Percentiles rank a stretch among this genome's conserved stretches.
Evolutionary conservation across 2,329 filamentous ascomycete species (phyloP).

Genomic region (Stachybotrys echinatus): DNA sequence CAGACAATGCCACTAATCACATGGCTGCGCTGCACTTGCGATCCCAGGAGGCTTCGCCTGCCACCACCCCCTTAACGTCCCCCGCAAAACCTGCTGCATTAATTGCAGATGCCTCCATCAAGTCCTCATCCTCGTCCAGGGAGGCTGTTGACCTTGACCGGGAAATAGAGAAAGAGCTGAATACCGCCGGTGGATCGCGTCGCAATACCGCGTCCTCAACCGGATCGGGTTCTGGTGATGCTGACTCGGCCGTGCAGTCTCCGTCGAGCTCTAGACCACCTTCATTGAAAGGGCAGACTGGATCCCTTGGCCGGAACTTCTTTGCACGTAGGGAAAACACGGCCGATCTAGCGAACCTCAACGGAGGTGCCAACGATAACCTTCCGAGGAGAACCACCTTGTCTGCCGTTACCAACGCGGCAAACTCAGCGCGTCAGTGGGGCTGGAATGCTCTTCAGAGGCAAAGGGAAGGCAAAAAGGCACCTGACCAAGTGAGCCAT

Average conservation of each 20-base stretch:
- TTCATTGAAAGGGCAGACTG: conserved; percentile 35
- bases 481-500: conserved; percentile 21
- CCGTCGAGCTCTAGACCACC: conserved; percentile 25
- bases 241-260: conserved; percentile 16
- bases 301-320: conserved; percentile 31
- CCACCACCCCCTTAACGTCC: conserved; percentile 33
- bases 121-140: conserved; percentile 45
- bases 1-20: conserved; percentile 55
- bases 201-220: conserved; percentile 33
- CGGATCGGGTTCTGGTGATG: conserved; percentile 19
- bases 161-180: conserved; percentile 19
- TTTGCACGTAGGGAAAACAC: conserved; percentile 34
- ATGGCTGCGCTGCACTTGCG: conserved; percentile 66
- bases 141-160: conserved; percentile 36
- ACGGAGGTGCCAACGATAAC: conserved; percentile 25
- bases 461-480: conserved; percentile 35
- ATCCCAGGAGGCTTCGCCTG: conserved; percentile 50
- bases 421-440: conserved; percentile 53
- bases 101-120: conserved; percentile 13
- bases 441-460: conserved; percentile 52
- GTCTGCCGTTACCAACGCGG: conserved; percentile 50
- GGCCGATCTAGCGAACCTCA: conserved; percentile 27
- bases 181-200: conserved; percentile 21
- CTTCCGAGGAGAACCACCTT: conserved; percentile 40
- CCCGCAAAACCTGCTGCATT: conserved; percentile 25